Evolutionary conservation across 495 filamentous ascomycete genomes (phyloP).

Genomic region (Talaromyces proteolyticus): DNA sequence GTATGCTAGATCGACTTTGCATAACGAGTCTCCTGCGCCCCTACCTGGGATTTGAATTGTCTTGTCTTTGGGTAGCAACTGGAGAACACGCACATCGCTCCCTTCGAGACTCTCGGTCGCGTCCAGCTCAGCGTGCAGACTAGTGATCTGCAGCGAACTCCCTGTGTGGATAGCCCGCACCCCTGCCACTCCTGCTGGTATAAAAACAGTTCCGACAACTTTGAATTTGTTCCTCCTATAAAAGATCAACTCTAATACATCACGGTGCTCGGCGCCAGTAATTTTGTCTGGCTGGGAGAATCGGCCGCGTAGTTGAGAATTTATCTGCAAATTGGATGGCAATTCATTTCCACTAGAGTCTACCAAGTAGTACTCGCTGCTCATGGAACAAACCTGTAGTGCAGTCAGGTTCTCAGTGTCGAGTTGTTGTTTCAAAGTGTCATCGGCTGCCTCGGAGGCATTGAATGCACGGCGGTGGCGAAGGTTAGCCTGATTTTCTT

Average conservation of each 20-base stretch:
- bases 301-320: constrained; percentile 1
- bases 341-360: not conserved
- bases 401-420: not conserved
- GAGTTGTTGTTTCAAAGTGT: not conserved
- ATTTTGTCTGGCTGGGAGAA: not conserved
- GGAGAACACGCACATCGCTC: not conserved
- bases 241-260: constrained; percentile 2
- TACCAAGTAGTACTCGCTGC: constrained; percentile 1
- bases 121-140: constrained; percentile 2
- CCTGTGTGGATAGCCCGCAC: not conserved
- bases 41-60: not conserved
- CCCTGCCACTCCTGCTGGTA: not conserved
- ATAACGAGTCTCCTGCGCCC: not conserved
- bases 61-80: not conserved
- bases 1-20: not conserved
- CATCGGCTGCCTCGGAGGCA: not conserved
- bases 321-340: not conserved
- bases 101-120: constrained; percentile 5
- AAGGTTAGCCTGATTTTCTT: not conserved
- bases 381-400: not conserved
- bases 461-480: not conserved
- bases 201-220: not conserved
- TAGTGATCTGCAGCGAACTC: not conserved
- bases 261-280: not conserved
- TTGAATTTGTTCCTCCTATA: constrained; percentile 6